Evolutionary conservation across 441 rosid genomes (phyloP).

Genomic region (Eutrema salsugineum): DNA sequence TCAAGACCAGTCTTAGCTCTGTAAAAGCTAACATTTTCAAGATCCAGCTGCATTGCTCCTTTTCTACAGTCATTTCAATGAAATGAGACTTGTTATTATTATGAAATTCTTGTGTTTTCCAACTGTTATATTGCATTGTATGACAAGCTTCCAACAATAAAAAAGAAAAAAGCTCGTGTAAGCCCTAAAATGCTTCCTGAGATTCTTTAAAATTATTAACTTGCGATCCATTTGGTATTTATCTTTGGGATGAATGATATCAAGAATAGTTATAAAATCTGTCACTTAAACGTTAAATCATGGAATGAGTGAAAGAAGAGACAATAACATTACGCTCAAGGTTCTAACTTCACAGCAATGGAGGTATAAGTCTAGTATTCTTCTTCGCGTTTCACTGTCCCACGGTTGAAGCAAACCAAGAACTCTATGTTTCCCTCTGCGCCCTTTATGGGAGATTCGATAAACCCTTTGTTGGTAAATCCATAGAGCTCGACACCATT

Average conservation of each 20-base stretch:
- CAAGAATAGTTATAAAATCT: background rate
- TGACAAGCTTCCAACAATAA: background rate
- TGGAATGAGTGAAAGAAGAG: slow-evolving; percentile 2
- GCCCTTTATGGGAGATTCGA: slow-evolving; percentile 89
- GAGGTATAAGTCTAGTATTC: background rate
- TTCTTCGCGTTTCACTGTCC: slow-evolving; percentile 23
- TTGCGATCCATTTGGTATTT: background rate
- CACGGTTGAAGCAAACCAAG: slow-evolving; percentile 63
- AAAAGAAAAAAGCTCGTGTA: background rate
- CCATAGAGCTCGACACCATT: slow-evolving; percentile 74
- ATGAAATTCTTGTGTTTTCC: background rate
- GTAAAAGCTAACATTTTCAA: slow-evolving; percentile 1
- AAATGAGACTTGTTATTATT: background rate
- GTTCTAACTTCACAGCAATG: background rate
- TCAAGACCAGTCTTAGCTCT: background rate
- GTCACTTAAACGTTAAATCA: background rate
- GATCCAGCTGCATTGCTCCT: background rate
- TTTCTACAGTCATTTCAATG: background rate
- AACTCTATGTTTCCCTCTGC: slow-evolving; percentile 93
- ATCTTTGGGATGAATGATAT: background rate
- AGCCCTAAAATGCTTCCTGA: background rate
- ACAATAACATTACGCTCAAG: background rate
- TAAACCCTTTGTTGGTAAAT: slow-evolving; percentile 71
- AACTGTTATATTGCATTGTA: background rate
- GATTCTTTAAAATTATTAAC: background rate